Percentiles rank a stretch among this genome's conserved stretches.
Conservation (phyloP, 345 rosid species). For the Citrus mangshanensis region DNA sequence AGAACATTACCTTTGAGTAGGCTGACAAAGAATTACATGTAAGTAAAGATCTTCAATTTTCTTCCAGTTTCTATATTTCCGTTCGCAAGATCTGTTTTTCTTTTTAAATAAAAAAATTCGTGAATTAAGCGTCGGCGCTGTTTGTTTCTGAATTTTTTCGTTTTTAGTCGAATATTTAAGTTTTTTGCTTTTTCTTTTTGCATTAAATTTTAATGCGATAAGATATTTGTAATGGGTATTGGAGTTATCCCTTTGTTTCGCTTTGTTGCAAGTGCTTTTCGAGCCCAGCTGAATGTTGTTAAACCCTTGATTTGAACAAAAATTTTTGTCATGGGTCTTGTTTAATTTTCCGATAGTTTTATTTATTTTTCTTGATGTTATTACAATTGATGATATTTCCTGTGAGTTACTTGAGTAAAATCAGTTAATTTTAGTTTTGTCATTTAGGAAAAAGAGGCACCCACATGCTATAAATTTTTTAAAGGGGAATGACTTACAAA, state of each 20-base stretch:
- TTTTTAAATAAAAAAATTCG: background rate
- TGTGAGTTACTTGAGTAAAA: too few relatives aligned
- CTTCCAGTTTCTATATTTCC: background rate
- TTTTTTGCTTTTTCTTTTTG: background rate
- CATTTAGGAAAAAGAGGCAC: background rate
- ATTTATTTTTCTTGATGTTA: too few relatives aligned
- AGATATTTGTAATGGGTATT: background rate
- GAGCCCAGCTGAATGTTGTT: background rate
- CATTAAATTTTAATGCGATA: background rate
- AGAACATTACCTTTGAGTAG: background rate
- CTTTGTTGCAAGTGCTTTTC: background rate
- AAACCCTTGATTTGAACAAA: background rate
- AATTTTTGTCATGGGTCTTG: background rate
- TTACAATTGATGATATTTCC: too few relatives aligned
- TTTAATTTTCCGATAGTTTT: background rate
- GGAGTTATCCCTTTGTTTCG: background rate
- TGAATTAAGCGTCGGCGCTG: background rate
- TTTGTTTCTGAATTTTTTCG: background rate
- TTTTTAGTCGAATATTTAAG: background rate
- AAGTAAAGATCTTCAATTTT: background rate
- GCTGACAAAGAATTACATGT: background rate
- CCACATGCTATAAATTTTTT: background rate
- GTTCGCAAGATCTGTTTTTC: background rate
- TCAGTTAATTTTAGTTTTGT: background rate
- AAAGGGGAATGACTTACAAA: background rate